Conservation (phyloP, 768 basidiomycete species). For the Termitomyces sp. region DNA sequence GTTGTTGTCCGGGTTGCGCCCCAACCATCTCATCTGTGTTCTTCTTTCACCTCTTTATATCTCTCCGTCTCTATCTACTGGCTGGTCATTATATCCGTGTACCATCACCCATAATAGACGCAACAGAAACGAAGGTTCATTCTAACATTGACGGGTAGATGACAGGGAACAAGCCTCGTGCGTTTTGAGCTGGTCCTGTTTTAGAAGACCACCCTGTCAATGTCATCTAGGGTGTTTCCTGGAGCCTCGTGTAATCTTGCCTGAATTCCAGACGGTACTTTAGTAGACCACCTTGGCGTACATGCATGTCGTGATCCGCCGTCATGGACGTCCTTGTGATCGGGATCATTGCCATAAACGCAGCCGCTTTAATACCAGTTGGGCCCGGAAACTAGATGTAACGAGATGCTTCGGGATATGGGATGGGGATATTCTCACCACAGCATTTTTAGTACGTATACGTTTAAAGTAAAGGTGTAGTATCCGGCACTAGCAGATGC, state of each 20-base stretch:
- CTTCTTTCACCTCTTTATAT: conserved; percentile 1
- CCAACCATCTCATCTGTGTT: not conserved
- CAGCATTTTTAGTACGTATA: not conserved
- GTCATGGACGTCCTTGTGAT: not conserved
- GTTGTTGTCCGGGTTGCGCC: conserved; percentile 6
- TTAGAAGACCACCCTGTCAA: not conserved
- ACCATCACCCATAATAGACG: conserved; percentile 15
- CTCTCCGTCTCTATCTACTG: conserved; percentile 14
- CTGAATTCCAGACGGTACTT: not conserved
- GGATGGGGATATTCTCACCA: not conserved
- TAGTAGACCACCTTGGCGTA: not conserved
- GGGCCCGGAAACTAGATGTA: not conserved
- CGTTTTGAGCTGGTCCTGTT: not conserved
- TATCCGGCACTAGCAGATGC: not conserved
- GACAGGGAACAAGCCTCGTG: not conserved
- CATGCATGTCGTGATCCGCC: not conserved
- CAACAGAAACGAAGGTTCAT: conserved; percentile 11
- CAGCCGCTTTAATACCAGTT: not conserved
- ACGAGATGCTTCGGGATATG: not conserved
- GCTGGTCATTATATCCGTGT: conserved; percentile 16
- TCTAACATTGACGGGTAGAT: not conserved
- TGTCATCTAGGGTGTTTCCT: not conserved
- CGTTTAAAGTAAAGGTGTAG: not conserved
- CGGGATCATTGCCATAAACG: not conserved
- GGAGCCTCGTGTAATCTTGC: not conserved